Percentiles rank a stretch among this genome's conserved stretches.
Conservation (phyloP, 2,329 filamentous ascomycete genomes). For the Penicillium digitatum region DNA sequence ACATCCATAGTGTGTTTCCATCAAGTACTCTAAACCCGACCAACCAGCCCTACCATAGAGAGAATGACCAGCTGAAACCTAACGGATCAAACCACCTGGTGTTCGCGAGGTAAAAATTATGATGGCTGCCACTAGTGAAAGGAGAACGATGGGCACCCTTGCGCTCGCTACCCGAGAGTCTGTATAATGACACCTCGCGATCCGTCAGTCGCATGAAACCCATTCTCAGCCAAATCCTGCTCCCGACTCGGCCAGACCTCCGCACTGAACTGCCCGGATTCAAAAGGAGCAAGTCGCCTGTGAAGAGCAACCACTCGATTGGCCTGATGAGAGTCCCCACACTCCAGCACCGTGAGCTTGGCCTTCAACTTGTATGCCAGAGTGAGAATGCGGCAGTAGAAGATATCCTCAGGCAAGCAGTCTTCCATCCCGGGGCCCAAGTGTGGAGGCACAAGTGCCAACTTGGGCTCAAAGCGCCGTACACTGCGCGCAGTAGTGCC, state of each 20-base stretch:
- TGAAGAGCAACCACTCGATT: slow-evolving; percentile 28
- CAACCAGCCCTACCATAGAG: neutral
- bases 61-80: neutral
- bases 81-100: neutral
- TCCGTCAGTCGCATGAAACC: slow-evolving; percentile 20
- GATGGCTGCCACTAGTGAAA: neutral
- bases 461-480: slow-evolving; percentile 71
- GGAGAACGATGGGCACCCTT: neutral
- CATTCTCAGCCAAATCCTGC: slow-evolving; percentile 14
- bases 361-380: slow-evolving; percentile 23
- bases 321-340: slow-evolving; percentile 35
- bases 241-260: slow-evolving; percentile 20
- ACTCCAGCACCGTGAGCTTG: slow-evolving; percentile 36
- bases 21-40: neutral
- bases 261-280: neutral
- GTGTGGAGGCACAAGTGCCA: slow-evolving; percentile 67
- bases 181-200: slow-evolving; percentile 24
- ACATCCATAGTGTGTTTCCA: neutral
- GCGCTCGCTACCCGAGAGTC: neutral
- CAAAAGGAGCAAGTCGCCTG: slow-evolving; percentile 1
- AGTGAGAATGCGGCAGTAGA: slow-evolving; percentile 35
- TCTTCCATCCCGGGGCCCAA: neutral
- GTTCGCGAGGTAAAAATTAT: neutral
- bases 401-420: slow-evolving; percentile 31
- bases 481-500: slow-evolving; percentile 68